Base-by-base conservation (phyloP, 805 yeast species). In the Monosporozyma siamensis region DNA sequence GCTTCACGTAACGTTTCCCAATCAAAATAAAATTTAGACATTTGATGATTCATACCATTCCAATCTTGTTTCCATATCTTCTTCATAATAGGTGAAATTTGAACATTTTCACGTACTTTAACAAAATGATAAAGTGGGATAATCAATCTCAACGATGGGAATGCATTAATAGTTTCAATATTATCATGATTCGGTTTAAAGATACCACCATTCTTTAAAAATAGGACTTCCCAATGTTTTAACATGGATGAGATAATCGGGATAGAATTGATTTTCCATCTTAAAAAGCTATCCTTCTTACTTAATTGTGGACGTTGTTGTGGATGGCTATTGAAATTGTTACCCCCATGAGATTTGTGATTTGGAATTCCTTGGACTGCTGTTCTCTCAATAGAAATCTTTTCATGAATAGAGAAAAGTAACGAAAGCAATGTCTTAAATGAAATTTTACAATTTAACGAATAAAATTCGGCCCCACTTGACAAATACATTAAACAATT, bases 71-170 rank as follows among this genome's bases (percentile, higher is more conserved):
- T 56, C 74, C 87, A 75, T 4, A 81, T 76, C 30, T 69, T 67
- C 41, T 72, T 68, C 54, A 82, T 65, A 6, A 80, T 69, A 3
- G 82, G 78, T 0, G 86, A 71, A 41, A 81, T 54, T 52, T 77
- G 69, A 30, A 82, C 65, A 54, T 81, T 74, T 46, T 80, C 70
- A 46, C 83, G 68, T 36, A 83, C 78, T 55, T 79, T 80, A 14
- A 87, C 82, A 56, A 81, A 75, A 29, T 76, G 72, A 38, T 77
- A 68, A 48, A 83, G 57, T 2, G 90, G 89, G 43, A 83, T 63
- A 25, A 82, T 75, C 50, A 83, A 61, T 58, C 80, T 78, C 50
- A 81, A 63, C 11, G 76, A 75, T 26, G 81, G 75, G 44, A 70
- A 70, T 42, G 70, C 67, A 43, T 78, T 72, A 11, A 73, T 64